Conservation (phyloP, 306 rosid genomes). For the Calophaca sinica region DNA sequence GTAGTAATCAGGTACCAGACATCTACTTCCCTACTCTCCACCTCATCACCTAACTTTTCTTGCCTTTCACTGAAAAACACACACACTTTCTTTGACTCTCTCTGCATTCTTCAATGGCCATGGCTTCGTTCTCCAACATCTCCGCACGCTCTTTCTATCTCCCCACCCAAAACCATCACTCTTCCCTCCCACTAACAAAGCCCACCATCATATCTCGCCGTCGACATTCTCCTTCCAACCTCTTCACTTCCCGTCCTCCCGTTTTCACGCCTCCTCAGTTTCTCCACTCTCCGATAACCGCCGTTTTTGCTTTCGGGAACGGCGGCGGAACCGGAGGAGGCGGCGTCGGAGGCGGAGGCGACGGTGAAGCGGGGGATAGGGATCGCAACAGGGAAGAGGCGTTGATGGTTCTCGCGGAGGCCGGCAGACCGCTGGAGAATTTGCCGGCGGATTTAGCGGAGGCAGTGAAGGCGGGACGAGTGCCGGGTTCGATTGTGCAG, state of each 20-base stretch:
- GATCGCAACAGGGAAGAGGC: conserved; percentile 78
- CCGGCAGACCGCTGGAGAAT: conserved; percentile 65
- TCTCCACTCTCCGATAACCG: conserved; percentile 22
- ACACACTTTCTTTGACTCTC: neutral
- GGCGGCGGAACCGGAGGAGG: conserved; percentile 34
- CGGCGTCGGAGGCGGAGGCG: conserved; percentile 24
- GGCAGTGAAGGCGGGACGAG: conserved; percentile 72
- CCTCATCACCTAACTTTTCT: neutral
- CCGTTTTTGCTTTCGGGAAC: conserved; percentile 36
- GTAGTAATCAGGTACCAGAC: too few species aligned
- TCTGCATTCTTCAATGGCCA: conserved; percentile 23
- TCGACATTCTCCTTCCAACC: neutral
- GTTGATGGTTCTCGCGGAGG: conserved; percentile 63
- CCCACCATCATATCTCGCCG: conserved; percentile 39
- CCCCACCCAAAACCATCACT: conserved; percentile 36
- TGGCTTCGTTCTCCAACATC: conserved; percentile 66
- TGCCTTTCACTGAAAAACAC: neutral
- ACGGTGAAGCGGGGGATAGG: conserved; percentile 57
- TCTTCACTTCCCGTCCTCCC: conserved; percentile 36
- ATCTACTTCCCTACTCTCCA: neutral
- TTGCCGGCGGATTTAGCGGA: conserved; percentile 79
- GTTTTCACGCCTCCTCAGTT: conserved; percentile 33
- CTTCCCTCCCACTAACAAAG: conserved; percentile 41
- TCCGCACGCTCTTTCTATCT: conserved; percentile 46
- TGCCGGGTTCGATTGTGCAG: conserved; percentile 75